A percentile compares a stretch with the other conserved stretches of the same genome.
Evolutionary conservation across 2,329 filamentous ascomycete species (phyloP).

Genomic region (Raffaelea albimanens): DNA sequence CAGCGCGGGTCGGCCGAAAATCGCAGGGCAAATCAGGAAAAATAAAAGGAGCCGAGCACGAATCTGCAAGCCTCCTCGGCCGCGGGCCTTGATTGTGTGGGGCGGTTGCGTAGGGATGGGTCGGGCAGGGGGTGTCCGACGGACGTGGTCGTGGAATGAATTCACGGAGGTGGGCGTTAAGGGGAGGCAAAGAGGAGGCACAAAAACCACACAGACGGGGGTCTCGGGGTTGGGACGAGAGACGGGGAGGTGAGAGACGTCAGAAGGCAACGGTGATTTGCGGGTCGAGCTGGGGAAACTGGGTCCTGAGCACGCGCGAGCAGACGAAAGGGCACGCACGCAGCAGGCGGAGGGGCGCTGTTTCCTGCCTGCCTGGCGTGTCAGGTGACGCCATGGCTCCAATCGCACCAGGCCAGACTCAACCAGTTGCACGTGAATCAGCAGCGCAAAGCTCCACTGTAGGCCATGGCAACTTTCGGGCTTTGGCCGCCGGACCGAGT

Average conservation of each 20-base stretch:
- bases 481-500: neutral
- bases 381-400: neutral
- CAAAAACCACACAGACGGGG: no score
- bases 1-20: neutral
- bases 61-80: neutral
- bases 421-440: no score
- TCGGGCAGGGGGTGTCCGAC: neutral
- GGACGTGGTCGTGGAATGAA: no score
- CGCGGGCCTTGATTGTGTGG: slow-evolving; percentile 1
- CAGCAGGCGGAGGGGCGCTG: neutral
- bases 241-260: neutral
- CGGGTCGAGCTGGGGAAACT: neutral
- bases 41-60: neutral
- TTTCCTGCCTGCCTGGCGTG: neutral
- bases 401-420: no score
- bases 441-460: no score
- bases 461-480: neutral
- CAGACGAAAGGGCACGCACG: neutral
- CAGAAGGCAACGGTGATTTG: neutral
- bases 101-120: neutral
- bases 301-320: neutral
- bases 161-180: neutral
- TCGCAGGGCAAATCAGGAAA: neutral
- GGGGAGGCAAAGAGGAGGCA: no score
- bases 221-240: neutral